Base-by-base conservation (phyloP, 805 yeast species). In the Hanseniaspora valbyensis region DNA sequence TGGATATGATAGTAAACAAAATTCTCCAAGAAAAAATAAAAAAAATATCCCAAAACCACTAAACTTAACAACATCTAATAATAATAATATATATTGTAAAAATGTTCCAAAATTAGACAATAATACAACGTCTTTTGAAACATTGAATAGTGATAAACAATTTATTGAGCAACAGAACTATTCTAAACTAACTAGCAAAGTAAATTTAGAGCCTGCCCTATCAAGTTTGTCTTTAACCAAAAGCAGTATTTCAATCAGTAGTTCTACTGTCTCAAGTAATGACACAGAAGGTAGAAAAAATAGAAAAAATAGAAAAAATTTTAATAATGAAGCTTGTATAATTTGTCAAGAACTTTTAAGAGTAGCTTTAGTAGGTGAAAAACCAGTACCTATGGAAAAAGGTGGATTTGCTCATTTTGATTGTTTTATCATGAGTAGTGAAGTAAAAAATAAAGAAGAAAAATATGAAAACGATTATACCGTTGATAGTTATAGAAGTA, bases 261-360 rank as follows among this genome's bases (percentile, higher is more conserved):
- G n/a, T n/a, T n/a, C n/a, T n/a, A n/a, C n/a, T n/a, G n/a, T 13
- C 7, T 21, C 24, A 26, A 25, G 8, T 39, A 13, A 21, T 32
- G 21, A 24, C 25, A 24, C 4, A 21, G 2, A 50, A 52, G 4
- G 54, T 19, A 14, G 26, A 51, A 10, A 42, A 53, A 32, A 50
- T 54, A 4, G 60, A 59, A 28, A 14, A 22, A 19, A 26, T 24
- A 56, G 59, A 13, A 62, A 61, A 50, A 59, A 59, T 26, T 62
- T 54, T 42, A 38, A 58, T 3, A 60, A 63, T 21, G 63, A 60
- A 30, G 45, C 29, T 2, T 75, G 79, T 55, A 65, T 69, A 13
- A 63, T 73, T 36, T 75, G 80, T 57, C 65, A 66, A 13, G 78
- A 74, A 52, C 61, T 67, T 3, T 56, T 75, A 34, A 59, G 64